Percentiles rank a stretch among this genome's conserved stretches.
These are phyloP conservation scores for Puccinia brachypodii DNA, from an alignment of 1,284 basidiomycete species.

Conservation along the genomic window DNA sequence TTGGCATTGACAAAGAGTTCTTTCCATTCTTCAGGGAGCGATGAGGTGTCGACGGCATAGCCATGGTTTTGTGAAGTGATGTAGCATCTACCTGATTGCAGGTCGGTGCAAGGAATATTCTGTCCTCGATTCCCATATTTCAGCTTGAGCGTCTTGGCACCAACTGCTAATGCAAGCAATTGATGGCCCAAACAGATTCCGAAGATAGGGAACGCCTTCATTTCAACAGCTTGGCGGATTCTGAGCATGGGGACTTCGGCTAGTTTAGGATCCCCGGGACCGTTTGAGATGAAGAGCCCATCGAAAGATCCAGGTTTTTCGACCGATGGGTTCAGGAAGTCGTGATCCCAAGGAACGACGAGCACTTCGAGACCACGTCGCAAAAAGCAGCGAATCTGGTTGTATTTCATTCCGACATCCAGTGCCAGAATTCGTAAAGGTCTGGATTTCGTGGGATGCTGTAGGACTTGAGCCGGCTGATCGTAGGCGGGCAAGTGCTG, in stretches of 20 bases:
- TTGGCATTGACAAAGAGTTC: constrained; percentile 96
- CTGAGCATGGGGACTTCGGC: constrained; percentile 70
- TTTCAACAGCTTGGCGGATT: constrained; percentile 71
- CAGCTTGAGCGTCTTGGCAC: constrained; percentile 94
- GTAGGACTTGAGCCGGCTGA: constrained; percentile 59
- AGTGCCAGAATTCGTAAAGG: constrained; percentile 81
- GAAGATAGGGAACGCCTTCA: constrained; percentile 81
- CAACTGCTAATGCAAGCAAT: constrained; percentile 89
- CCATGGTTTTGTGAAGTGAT: constrained; percentile 99
- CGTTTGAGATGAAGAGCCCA: constrained; percentile 96
- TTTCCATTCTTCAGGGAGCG: constrained; percentile 83
- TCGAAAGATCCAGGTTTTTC: constrained; percentile 75
- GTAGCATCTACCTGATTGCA: constrained; percentile 91
- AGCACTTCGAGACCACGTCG: constrained; percentile 91
- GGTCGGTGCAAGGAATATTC: constrained; percentile 96
- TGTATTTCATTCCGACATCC: constrained; percentile 99
- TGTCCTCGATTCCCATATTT: constrained; percentile 99
- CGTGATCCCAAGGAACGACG: constrained; percentile 96
- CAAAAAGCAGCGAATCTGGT: constrained; percentile 96
- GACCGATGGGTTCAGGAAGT: constrained; percentile 68
- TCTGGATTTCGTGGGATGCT: constrained; percentile 74
- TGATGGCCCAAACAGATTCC: constrained; percentile 99
- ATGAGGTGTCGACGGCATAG: constrained; percentile 82
- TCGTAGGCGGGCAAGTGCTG: constrained; percentile 58
- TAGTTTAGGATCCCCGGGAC: constrained; percentile 93